phyloP scores from a whole-genome alignment of 371 early-diverging fungal genomes.

The Zopfochytrium polystomum region DNA sequence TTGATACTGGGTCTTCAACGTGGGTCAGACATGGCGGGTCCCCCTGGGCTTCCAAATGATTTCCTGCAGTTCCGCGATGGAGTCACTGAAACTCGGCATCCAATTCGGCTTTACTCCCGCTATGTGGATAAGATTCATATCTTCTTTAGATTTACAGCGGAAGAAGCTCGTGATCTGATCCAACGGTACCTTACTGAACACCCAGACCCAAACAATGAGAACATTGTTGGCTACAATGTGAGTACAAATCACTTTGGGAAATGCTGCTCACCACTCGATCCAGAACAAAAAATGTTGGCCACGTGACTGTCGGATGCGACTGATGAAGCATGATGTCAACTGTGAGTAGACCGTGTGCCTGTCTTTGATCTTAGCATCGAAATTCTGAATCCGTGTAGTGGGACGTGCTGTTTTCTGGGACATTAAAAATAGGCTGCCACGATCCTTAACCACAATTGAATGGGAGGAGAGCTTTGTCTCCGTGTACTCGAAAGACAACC shows the following conservation, averaged over 20 bases:
- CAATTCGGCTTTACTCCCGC: constrained; percentile 93
- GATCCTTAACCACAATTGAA: constrained; percentile 94
- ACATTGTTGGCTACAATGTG: constrained; percentile 95
- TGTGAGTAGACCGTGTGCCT: constrained; percentile 13
- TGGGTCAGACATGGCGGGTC: constrained; percentile 95
- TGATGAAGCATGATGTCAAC: constrained; percentile 98
- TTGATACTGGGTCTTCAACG: constrained; percentile 93
- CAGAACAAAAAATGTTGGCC: constrained; percentile 85
- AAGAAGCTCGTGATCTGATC: constrained; percentile 91
- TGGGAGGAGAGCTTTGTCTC: constrained; percentile 95
- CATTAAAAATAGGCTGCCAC: constrained; percentile 94
- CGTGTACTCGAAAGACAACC: constrained; percentile 95
- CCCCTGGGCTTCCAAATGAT: constrained; percentile 90
- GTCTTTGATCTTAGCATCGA: constrained; percentile 4
- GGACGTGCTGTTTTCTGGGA: constrained; percentile 98
- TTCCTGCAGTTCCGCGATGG: constrained; percentile 94
- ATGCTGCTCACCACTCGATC: constrained; percentile 20
- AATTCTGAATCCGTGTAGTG: constrained; percentile 29
- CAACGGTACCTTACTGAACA: constrained; percentile 96
- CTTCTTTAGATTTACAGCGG: constrained; percentile 89
- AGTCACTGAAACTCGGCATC: constrained; percentile 90
- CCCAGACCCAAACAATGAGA: constrained; percentile 98
- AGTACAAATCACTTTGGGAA: constrained; percentile 34
- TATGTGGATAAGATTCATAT: constrained; percentile 93
- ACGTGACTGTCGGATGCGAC: constrained; percentile 96